phyloP scores from a whole-genome alignment of 1,284 basidiomycete genomes.

The Naganishia sp. region DNA sequence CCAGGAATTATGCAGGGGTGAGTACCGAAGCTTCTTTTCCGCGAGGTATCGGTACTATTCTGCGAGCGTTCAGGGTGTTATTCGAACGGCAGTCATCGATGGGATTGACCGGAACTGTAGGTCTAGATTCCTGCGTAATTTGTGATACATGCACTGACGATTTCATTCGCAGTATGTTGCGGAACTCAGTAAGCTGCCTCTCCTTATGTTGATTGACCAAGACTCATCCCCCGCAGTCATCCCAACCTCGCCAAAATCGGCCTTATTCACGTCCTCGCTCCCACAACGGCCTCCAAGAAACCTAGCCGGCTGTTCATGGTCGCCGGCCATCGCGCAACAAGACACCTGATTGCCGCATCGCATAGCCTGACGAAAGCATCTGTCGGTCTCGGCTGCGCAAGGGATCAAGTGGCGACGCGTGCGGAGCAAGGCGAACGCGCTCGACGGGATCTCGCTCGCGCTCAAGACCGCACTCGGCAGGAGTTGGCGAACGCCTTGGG shows the following conservation, averaged over 20 bases:
- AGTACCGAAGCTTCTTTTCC: slow-evolving; percentile 33
- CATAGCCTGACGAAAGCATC: slow-evolving; percentile 61
- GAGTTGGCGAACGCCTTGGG: slow-evolving; percentile 69
- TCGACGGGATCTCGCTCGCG: slow-evolving; percentile 64
- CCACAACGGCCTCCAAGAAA: slow-evolving; percentile 50
- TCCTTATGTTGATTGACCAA: slow-evolving; percentile 61
- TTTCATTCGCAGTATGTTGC: slow-evolving; percentile 65
- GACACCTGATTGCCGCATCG: slow-evolving; percentile 63
- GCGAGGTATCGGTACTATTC: background rate
- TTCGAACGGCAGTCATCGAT: slow-evolving; percentile 76
- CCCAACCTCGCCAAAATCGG: slow-evolving; percentile 45
- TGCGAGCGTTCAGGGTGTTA: slow-evolving; percentile 60
- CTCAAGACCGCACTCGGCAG: slow-evolving; percentile 64
- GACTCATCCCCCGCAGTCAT: slow-evolving; percentile 19
- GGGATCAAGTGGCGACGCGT: slow-evolving; percentile 65
- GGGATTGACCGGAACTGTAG: slow-evolving; percentile 74
- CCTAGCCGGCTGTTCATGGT: slow-evolving; percentile 76
- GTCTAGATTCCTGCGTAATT: slow-evolving; percentile 41
- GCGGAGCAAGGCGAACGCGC: slow-evolving; percentile 69
- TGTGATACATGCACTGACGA: background rate
- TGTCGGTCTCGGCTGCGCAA: slow-evolving; percentile 66
- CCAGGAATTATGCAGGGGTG: slow-evolving; percentile 51
- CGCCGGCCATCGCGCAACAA: slow-evolving; percentile 71
- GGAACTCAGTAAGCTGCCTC: slow-evolving; percentile 65
- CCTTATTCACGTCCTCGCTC: slow-evolving; percentile 51